These are phyloP conservation scores for Stagonosporopsis cucurbitacearum DNA, from an alignment of 2,329 filamentous ascomycete species.

Conservation along the genomic window DNA sequence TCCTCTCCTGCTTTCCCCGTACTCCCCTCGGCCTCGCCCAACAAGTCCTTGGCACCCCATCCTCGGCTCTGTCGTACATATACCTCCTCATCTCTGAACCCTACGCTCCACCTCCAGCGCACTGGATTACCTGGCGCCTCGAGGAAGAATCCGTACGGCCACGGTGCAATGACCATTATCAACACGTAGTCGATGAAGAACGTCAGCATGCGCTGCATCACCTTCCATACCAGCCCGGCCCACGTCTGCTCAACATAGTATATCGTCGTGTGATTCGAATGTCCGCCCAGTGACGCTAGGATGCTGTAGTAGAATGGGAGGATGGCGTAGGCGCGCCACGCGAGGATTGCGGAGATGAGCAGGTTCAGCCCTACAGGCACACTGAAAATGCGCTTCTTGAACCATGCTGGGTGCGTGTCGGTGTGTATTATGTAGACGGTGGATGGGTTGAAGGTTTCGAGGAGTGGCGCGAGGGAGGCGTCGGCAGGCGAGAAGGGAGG, in stretches of 20 bases:
- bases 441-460: conserved; percentile 67
- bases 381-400: conserved; percentile 84
- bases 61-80: conserved; percentile 78
- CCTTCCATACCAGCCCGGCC: conserved; percentile 62
- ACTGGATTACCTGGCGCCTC: conserved; percentile 70
- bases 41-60: conserved; percentile 69
- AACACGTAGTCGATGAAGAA: conserved; percentile 76
- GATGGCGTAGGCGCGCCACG: conserved; percentile 72
- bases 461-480: conserved; percentile 68
- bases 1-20: conserved; percentile 58
- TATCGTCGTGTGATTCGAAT: conserved; percentile 71
- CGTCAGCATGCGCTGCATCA: conserved; percentile 65
- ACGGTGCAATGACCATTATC: conserved; percentile 53
- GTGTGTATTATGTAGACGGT: conserved; percentile 87
- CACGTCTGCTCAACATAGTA: conserved; percentile 60
- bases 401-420: conserved; percentile 70
- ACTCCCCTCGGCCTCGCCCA: conserved; percentile 55
- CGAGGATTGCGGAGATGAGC: conserved; percentile 67
- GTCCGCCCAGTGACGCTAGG: conserved; percentile 68
- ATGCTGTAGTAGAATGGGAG: conserved; percentile 76
- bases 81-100: conserved; percentile 81
- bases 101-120: conserved; percentile 74
- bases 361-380: conserved; percentile 81
- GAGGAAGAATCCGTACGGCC: conserved; percentile 61
- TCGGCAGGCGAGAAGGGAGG: conserved; percentile 57